Conservation (phyloP, 83 land plant species). For the Picea mariana region DNA sequence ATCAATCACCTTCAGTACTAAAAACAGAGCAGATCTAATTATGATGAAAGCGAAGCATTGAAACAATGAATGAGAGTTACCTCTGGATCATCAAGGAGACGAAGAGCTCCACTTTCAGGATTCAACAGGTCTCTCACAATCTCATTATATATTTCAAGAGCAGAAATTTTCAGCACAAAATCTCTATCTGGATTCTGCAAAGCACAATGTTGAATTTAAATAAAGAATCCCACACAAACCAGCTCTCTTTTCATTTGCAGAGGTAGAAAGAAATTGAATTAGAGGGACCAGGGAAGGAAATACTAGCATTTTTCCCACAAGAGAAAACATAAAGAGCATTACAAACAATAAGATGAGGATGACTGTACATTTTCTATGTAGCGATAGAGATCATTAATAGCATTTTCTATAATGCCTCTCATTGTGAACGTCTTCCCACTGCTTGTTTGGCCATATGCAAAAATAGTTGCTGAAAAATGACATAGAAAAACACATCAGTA, state of each 20-base stretch:
- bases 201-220: not conserved
- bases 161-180: constrained; percentile 75
- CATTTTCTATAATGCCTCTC: constrained; percentile 87
- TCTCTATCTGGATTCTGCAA: constrained; percentile 48
- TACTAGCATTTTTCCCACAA: constrained; percentile 1
- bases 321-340: constrained; percentile 1
- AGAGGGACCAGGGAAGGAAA: constrained; percentile 4
- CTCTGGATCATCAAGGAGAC: constrained; percentile 92
- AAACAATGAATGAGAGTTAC: constrained; percentile 34
- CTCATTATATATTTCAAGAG: constrained; percentile 88
- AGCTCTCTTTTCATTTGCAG: not conserved
- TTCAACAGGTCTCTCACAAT: constrained; percentile 79
- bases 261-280: not conserved
- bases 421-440: constrained; percentile 95
- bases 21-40: not conserved
- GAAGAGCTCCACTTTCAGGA: constrained; percentile 68
- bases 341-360: not conserved
- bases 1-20: constrained; percentile 6
- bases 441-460: constrained; percentile 97
- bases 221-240: too few species aligned
- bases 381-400: constrained; percentile 72
- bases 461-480: constrained; percentile 75
- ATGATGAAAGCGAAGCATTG: not conserved
- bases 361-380: constrained; percentile 68
- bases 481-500: not conserved